A percentile compares a stretch with the other conserved stretches of the same genome.
phyloP scores from a whole-genome alignment of 1,284 basidiomycete genomes.

The Limonomyces culmigenus region DNA sequence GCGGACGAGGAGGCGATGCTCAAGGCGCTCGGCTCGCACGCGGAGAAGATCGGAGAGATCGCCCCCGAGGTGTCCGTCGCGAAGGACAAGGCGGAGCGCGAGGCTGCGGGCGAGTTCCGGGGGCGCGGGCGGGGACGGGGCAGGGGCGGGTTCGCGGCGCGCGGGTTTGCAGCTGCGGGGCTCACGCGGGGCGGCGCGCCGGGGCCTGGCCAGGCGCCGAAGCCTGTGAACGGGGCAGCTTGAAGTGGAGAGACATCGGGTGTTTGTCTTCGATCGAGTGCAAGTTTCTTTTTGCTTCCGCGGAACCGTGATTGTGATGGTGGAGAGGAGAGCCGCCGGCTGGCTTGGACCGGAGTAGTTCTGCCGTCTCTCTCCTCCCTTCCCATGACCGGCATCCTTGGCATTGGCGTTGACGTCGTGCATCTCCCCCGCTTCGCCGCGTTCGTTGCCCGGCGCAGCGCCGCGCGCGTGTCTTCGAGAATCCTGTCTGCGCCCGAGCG shows the following conservation, averaged over 20 bases:
- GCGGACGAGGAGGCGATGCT: slow-evolving; percentile 72
- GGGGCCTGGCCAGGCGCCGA: no score
- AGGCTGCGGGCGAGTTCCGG: slow-evolving; percentile 17
- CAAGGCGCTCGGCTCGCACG: slow-evolving; percentile 52
- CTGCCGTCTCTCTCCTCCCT: no score
- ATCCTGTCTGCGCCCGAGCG: no score
- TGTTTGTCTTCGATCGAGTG: neutral
- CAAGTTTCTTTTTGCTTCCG: no score
- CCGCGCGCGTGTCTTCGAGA: no score
- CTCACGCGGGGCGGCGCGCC: slow-evolving; percentile 27
- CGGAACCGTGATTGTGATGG: no score
- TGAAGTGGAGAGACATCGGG: no score
- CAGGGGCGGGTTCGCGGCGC: slow-evolving; percentile 38
- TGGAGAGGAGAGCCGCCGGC: no score
- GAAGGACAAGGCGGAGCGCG: slow-evolving; percentile 44
- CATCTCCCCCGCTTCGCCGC: slow-evolving; percentile 47
- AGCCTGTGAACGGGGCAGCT: no score
- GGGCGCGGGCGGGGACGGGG: slow-evolving; percentile 40
- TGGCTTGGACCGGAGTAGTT: no score
- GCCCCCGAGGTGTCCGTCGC: slow-evolving; percentile 52
- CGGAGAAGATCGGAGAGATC: slow-evolving; percentile 54
- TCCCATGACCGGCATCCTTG: slow-evolving; percentile 48
- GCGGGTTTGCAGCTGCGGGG: slow-evolving; percentile 53
- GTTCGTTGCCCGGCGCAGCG: slow-evolving; percentile 36
- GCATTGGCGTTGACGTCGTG: slow-evolving; percentile 68